Base-by-base conservation (phyloP, 2,329 filamentous ascomycete species). In the Diaporthe nobilis region DNA sequence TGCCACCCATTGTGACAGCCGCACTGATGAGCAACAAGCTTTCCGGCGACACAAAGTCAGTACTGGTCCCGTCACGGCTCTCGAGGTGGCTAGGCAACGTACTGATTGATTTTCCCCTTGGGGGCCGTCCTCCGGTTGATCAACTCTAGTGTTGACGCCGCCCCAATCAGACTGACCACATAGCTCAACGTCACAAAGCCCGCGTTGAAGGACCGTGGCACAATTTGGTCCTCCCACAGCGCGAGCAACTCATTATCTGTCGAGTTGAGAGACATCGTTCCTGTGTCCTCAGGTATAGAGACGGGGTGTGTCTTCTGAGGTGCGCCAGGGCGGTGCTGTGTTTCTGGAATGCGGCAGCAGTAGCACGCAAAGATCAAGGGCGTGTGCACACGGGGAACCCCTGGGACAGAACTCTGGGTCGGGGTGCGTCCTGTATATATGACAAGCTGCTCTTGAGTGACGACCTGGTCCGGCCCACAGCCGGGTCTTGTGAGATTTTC, bases 81-180 rank as follows among this genome's bases (percentile, higher is more conserved):
- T n/a, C 34, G 58, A 9, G 34, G 9, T 39, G 22, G 6, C 37
- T 55, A 28, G 49, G 47, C 34, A 51, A 74, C 61, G 73, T 88
- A 94, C 93, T 93, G 92, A 80, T 95, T 95, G 81, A 92, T 91
- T 73, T 90, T 82, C 12, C 94, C 94, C 81, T 90, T 90, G 72
- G 89, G 89, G 2, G 93, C 92, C 1, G 93, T 95, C 79, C 94
- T 88, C 75, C 94, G 88, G 81, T 97, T 94, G 71, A 98, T 91
- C 75, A 98, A 86, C 83, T 98, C 95, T 44, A 98, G 87, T 0
- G 95, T 96, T 4, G 95, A 95, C 70, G 91, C 89, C 67, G 94
- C 93, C 77, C 95, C 95, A 78, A 95, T 89, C 47, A 94, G 87
- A 80, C 94, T 96, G 80, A 95, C 94, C 78, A 94, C 86, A 77